phyloP scores from a whole-genome alignment of 116 monocot species.

The Iris pallida region DNA sequence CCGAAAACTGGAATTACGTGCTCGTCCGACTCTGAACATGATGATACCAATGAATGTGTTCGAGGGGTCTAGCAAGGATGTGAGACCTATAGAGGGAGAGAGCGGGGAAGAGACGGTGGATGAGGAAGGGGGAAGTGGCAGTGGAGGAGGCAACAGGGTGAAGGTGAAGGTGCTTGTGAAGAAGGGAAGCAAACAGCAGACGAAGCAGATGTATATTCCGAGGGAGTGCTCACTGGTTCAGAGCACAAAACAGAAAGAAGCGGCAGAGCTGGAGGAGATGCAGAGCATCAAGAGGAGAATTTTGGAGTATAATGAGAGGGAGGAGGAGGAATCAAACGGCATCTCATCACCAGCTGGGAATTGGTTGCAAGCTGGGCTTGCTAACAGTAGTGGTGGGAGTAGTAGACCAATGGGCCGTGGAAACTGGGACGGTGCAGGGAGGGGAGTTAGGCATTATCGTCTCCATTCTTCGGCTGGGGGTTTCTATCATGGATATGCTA shows the following conservation, averaged over 20 bases:
- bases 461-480: conserved; percentile 42
- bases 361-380: conserved; percentile 41
- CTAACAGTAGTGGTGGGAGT: conserved; percentile 20
- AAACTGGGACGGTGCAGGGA: conserved; percentile 49
- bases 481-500: conserved; percentile 52
- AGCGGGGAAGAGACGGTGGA: conserved; percentile 82
- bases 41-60: conserved; percentile 90
- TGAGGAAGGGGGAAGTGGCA: conserved; percentile 59
- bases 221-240: conserved; percentile 72
- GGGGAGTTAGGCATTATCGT: conserved; percentile 25
- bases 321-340: conserved; percentile 84
- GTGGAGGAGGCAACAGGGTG: conserved; percentile 43
- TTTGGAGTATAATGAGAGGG: conserved; percentile 93
- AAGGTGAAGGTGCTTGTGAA: conserved; percentile 85
- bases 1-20: conserved; percentile 67
- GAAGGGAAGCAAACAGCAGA: conserved; percentile 88
- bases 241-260: conserved; percentile 82
- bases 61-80: conserved; percentile 58
- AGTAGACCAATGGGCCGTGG: conserved; percentile 39
- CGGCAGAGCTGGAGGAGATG: conserved; percentile 92
- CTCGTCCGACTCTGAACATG: conserved; percentile 78
- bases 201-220: conserved; percentile 89
- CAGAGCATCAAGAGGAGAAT: conserved; percentile 82
- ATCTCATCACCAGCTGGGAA: conserved; percentile 33
- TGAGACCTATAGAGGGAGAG: conserved; percentile 54